A percentile compares a stretch with the other conserved stretches of the same genome.
Conservation (phyloP, 352 stramenopile genomes). For the Aphanomyces stellatus region DNA sequence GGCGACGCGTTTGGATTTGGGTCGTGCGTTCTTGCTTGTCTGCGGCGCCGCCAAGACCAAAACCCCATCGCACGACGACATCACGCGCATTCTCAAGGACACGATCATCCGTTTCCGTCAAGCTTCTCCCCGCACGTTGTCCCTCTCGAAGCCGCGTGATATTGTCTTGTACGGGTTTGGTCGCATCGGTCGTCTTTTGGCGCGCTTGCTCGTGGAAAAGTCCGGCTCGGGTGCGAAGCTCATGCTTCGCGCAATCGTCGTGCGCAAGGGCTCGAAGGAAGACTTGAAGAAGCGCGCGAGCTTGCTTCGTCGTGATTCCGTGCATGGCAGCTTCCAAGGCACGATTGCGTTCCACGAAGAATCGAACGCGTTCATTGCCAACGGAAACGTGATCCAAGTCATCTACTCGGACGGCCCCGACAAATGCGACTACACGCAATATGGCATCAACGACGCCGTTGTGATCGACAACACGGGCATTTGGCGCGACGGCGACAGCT, state of each 20-base stretch:
- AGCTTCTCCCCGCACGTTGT: background rate
- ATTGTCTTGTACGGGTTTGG: conserved; percentile 84
- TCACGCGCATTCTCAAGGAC: background rate
- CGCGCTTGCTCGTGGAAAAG: conserved; percentile 75
- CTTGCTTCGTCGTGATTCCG: conserved; percentile 77
- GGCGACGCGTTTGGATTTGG: conserved; percentile 72
- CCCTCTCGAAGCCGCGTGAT: conserved; percentile 57
- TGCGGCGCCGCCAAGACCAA: conserved; percentile 33
- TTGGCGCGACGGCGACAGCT: conserved; percentile 57
- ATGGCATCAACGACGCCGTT: conserved; percentile 79
- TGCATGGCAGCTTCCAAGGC: conserved; percentile 75
- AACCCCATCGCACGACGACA: conserved; percentile 17
- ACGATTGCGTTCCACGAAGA: conserved; percentile 80
- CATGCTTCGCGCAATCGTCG: conserved; percentile 83
- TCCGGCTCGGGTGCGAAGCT: conserved; percentile 77
- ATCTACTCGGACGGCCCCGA: conserved; percentile 76
- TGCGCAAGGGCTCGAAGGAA: conserved; percentile 75
- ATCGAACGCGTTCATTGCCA: conserved; percentile 78
- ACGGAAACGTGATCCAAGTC: conserved; percentile 83
- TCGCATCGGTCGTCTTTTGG: conserved; percentile 76
- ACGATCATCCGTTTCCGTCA: conserved; percentile 4
- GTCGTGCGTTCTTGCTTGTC: conserved; percentile 60
- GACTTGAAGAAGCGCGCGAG: conserved; percentile 77
- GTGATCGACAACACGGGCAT: conserved; percentile 87
- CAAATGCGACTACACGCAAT: conserved; percentile 83